Conservation (phyloP, 2,329 filamentous ascomycete genomes). For the Alternaria sp. region DNA sequence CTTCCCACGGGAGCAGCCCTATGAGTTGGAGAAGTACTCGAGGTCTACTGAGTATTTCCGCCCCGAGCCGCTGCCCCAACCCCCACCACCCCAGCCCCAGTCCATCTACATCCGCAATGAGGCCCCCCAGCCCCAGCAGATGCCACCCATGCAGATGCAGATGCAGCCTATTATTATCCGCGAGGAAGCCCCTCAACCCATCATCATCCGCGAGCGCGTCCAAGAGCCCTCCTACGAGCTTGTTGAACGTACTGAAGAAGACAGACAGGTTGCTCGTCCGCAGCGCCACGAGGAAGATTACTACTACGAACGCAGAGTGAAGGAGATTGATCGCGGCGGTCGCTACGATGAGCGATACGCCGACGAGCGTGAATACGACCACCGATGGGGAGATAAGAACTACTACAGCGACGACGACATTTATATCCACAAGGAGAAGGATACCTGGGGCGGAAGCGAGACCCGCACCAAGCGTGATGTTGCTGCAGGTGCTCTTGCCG, state of each 20-base stretch:
- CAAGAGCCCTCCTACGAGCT: constrained; percentile 66
- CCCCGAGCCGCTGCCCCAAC: constrained; percentile 46
- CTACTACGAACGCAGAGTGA: constrained; percentile 64
- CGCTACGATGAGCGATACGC: constrained; percentile 46
- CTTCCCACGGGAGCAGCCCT: constrained; percentile 36
- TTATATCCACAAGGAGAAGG: constrained; percentile 62
- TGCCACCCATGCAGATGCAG: constrained; percentile 42
- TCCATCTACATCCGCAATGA: constrained; percentile 60
- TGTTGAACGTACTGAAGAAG: constrained; percentile 64
- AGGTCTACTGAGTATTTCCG: constrained; percentile 60
- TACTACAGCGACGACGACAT: constrained; percentile 68
- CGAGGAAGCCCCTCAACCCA: constrained; percentile 49
- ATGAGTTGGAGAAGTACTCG: constrained; percentile 58
- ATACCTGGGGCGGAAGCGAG: constrained; percentile 50
- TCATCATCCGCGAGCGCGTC: constrained; percentile 53
- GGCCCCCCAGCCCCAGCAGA: constrained; percentile 50
- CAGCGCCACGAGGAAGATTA: constrained; percentile 63
- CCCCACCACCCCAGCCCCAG: constrained; percentile 34
- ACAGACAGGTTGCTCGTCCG: constrained; percentile 54
- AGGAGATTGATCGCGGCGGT: constrained; percentile 60
- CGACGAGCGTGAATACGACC: constrained; percentile 39
- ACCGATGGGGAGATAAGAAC: constrained; percentile 50
- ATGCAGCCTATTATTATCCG: constrained; percentile 55
- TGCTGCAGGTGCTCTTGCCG: constrained; percentile 67
- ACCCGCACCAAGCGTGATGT: constrained; percentile 63